Base-by-base conservation (phyloP, 306 rosid species). In the Arachis hypogaea region DNA sequence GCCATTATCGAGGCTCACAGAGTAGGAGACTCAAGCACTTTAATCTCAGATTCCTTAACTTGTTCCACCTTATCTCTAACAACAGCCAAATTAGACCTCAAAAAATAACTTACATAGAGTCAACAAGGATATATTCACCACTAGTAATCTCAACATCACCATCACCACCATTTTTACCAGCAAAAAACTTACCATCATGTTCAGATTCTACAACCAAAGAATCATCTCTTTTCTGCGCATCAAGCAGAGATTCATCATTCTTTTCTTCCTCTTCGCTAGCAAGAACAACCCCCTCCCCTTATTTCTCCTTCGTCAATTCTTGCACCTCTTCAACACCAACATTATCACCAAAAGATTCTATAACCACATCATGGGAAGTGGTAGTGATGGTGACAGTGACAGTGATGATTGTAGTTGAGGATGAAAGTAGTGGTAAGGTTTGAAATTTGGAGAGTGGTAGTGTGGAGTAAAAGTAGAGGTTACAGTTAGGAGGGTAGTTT, bases 1-100 rank as follows among this genome's bases (percentile, higher is more conserved):
- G 60, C 77, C 85, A 78, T 85, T 85, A 42, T 83, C 93, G 73
- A 91, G 59, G 45, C 66, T 78, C 56, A 81, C 77, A 66, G 42
- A 38, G 30, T 71, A 3, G 68, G 77, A 68, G 79, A 74, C 73
- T 67, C 88, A 29, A 76, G 3, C 59, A 83, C 81, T 50, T 58
- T 68, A 62, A 69, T 77, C 50, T 84, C 86, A 69, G 86, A 73
- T 40, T 75, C 88, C 70, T 74, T 68, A 69, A 68, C 77, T 7
- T 52, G 75, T 7, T 52, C 77, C 63, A 70, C 87, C 46, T 57
- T 75, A 70, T 81, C 89, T 12, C 85, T 87, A 54, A 76, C 85
- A 60, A 82, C 84, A 67, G 76, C 86, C 12, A 82, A 85, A 30
- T 83, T 83, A 49, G 81, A 67, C 43, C 22, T 70, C 61, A 73